Percentiles rank a stretch among this genome's conserved stretches.
Conservation (phyloP, 129 eudicot genomes). For the Flaveria brownii region DNA sequence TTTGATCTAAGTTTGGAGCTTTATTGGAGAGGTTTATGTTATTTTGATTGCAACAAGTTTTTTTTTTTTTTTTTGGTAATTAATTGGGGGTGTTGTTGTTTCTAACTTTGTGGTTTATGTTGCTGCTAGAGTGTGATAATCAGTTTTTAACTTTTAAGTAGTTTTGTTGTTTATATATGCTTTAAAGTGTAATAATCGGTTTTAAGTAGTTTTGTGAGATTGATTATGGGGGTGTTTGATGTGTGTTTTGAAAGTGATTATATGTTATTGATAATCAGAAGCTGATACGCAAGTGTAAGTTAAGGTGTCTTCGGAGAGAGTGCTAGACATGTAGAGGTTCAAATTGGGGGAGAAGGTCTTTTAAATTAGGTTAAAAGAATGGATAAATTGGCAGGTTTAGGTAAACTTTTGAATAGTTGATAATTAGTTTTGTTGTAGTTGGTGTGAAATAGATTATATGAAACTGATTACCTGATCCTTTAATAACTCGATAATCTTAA, state of each 20-base stretch:
- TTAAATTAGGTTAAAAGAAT: background rate
- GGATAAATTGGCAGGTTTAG: background rate
- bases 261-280: background rate
- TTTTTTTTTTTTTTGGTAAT: background rate
- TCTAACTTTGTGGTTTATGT: background rate
- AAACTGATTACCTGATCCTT: background rate
- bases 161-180: no score
- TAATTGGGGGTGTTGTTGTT: background rate
- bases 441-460: background rate
- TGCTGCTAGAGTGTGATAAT: no score
- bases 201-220: no score
- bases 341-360: no score
- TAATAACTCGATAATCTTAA: background rate
- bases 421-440: background rate
- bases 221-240: no score
- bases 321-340: background rate
- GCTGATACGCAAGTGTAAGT: background rate
- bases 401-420: background rate
- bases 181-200: no score
- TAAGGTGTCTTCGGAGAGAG: background rate
- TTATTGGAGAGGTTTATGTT: conserved; percentile 5
- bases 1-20: background rate
- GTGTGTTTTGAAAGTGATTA: background rate
- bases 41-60: background rate
- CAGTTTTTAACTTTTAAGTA: no score